A percentile compares a stretch with the other conserved stretches of the same genome.
Conservation (phyloP, 2,329 filamentous ascomycete species). For the Huntiella omanensis region DNA sequence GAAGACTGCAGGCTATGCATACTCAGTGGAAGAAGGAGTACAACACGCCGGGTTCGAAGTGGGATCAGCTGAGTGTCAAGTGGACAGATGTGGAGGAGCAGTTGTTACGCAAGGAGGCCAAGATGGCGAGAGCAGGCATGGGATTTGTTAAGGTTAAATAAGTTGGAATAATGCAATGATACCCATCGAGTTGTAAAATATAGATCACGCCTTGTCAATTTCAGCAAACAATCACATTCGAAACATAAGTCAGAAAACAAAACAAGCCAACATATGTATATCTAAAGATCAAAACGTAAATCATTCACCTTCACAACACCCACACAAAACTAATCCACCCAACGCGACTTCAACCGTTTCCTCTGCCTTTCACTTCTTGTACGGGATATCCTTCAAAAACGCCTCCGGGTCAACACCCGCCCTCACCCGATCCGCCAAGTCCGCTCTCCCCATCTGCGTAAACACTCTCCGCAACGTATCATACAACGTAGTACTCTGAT, state of each 20-base stretch:
- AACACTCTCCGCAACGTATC: slow-evolving; percentile 92
- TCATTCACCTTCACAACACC: neutral
- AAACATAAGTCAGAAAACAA: neutral
- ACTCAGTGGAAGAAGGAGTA: slow-evolving; percentile 44
- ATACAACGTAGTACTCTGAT: slow-evolving; percentile 90
- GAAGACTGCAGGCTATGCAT: slow-evolving; percentile 39
- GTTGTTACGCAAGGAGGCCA: slow-evolving; percentile 36
- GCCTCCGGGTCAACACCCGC: slow-evolving; percentile 77
- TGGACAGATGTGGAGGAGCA: slow-evolving; percentile 52
- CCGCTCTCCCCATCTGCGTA: slow-evolving; percentile 78
- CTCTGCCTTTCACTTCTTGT: slow-evolving; percentile 32
- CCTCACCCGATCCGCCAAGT: slow-evolving; percentile 73
- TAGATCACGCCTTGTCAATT: neutral
- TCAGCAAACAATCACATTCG: neutral
- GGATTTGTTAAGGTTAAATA: slow-evolving; percentile 48
- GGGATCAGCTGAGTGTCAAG: slow-evolving; percentile 46
- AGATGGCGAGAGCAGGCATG: slow-evolving; percentile 39
- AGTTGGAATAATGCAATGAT: slow-evolving; percentile 9
- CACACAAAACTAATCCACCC: neutral
- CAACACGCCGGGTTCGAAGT: slow-evolving; percentile 41
- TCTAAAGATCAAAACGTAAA: neutral
- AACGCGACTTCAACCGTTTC: neutral
- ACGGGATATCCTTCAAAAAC: slow-evolving; percentile 50
- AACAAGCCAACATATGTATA: neutral
- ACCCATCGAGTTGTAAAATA: neutral